Evolutionary conservation across 2,329 filamentous ascomycete species (phyloP).

Genomic region (Aspergillus sp.): DNA sequence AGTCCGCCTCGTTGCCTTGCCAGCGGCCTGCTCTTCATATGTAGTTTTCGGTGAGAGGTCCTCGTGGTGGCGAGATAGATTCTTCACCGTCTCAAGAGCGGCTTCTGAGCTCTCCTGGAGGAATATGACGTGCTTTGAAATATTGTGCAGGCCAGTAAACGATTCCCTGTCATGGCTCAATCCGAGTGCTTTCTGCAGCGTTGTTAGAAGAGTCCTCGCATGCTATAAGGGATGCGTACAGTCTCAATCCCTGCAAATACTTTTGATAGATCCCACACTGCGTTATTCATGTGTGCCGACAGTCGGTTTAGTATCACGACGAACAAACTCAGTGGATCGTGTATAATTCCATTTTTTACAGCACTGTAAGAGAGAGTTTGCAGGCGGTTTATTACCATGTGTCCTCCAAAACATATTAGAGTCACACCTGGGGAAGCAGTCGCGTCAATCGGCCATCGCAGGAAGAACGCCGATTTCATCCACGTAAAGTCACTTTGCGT

Average conservation of each 20-base stretch:
- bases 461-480: background rate
- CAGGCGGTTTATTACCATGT: background rate
- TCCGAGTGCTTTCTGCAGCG: background rate
- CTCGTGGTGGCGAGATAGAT: background rate
- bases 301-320: background rate
- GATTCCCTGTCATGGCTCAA: background rate
- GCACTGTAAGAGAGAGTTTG: background rate
- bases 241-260: background rate
- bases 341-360: background rate
- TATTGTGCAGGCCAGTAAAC: background rate
- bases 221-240: background rate
- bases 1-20: background rate
- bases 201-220: background rate
- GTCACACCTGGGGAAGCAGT: background rate
- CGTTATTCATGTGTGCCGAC: background rate
- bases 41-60: background rate
- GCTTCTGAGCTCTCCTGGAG: conserved; percentile 1
- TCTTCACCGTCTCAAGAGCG: background rate
- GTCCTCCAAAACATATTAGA: background rate
- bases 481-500: background rate
- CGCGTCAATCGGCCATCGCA: background rate
- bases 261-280: background rate
- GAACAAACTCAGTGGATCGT: background rate
- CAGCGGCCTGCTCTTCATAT: background rate
- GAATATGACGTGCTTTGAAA: conserved; percentile 1